Evolutionary conservation across 371 early-diverging fungal genomes (phyloP), one percentile per base, ranked within the genome.

Genomic region (Phascolomyces articulosus): DNA sequence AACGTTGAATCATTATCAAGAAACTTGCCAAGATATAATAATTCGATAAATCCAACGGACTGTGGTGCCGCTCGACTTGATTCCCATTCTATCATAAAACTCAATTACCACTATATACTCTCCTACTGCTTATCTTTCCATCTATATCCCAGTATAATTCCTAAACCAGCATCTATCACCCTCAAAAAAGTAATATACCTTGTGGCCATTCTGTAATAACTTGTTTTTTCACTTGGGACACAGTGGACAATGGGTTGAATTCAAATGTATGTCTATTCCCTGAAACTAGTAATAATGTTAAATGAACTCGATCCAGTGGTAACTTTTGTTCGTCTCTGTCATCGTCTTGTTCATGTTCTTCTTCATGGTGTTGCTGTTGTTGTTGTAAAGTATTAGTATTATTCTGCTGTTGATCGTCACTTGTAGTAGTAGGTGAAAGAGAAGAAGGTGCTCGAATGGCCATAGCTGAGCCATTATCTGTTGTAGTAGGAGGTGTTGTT

Each of bases 21-120:
- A 60, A 75, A 72, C 63, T 69, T 67, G 31, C 75, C 75, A 31
- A 67, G 67, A 62, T 75, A 72, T 1, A 75, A 63, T 10, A 75
- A 48, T 29, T 72, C 71, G 15, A 75, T 60, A 26, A 48, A 62
- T 16, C 55, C 61, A 16, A 66, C 44, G 6, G 72, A 63, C 26
- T 59, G 21, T 4, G 67, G 63, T 28, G 64, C 65, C 1, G 68
- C 55, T 48, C 70, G 67, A 27, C 58, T 69, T 13, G 56, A 7
- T 38, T 66, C 60, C 70, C 67, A 68, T 58, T 68, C 70, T 73
- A 41, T 23, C 21, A 44, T 26, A 16, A 3, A 41, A 3, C 6
- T 38, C 38, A 13, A 38, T 6, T 38, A 9, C 38, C 13, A 21
- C 56, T 65, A 40, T 47, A 18, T 57, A 29, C 31, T 29, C 29